Evolutionary conservation across 2,329 filamentous ascomycete species (phyloP).

Genomic region (Rutstroemia sp.): DNA sequence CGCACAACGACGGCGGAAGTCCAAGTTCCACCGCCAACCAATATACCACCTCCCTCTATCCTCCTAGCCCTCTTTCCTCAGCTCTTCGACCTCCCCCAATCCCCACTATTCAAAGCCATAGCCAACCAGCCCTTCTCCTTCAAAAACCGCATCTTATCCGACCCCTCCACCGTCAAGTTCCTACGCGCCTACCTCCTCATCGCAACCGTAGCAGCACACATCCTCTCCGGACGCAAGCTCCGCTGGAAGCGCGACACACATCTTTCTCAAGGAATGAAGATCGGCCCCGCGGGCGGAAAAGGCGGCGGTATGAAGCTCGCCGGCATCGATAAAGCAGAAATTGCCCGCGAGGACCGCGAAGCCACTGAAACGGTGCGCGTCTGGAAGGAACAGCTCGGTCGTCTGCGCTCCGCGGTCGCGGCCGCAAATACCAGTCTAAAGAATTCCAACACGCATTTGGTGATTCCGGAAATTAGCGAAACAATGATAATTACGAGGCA

Average conservation of each 20-base stretch:
- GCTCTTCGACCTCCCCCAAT: slow-evolving; percentile 59
- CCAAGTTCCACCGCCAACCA: slow-evolving; percentile 41
- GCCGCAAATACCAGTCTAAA: slow-evolving; percentile 45
- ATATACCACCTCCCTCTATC: slow-evolving; percentile 81
- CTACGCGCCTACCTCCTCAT: slow-evolving; percentile 57
- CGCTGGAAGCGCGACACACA: slow-evolving; percentile 89
- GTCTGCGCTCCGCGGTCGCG: slow-evolving; percentile 65
- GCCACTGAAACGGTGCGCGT: slow-evolving; percentile 65
- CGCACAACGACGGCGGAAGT: slow-evolving; percentile 1
- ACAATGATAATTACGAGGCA: slow-evolving; percentile 60
- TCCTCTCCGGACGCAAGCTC: slow-evolving; percentile 76
- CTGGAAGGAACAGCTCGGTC: slow-evolving; percentile 71
- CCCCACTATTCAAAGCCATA: slow-evolving; percentile 58
- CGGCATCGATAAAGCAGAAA: slow-evolving; percentile 75
- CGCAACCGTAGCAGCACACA: slow-evolving; percentile 62
- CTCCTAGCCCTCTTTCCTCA: slow-evolving; percentile 70
- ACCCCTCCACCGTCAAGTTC: slow-evolving; percentile 55
- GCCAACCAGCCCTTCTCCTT: slow-evolving; percentile 49
- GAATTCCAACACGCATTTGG: slow-evolving; percentile 26
- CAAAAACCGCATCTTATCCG: slow-evolving; percentile 56
- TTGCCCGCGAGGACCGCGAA: slow-evolving; percentile 78
- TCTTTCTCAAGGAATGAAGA: slow-evolving; percentile 80
- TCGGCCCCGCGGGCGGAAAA: slow-evolving; percentile 63
- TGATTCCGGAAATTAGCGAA: slow-evolving; percentile 64
- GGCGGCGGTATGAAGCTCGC: slow-evolving; percentile 90